phyloP scores from a whole-genome alignment of 2,329 filamentous ascomycete genomes.

The Colletotrichum cuscutae region DNA sequence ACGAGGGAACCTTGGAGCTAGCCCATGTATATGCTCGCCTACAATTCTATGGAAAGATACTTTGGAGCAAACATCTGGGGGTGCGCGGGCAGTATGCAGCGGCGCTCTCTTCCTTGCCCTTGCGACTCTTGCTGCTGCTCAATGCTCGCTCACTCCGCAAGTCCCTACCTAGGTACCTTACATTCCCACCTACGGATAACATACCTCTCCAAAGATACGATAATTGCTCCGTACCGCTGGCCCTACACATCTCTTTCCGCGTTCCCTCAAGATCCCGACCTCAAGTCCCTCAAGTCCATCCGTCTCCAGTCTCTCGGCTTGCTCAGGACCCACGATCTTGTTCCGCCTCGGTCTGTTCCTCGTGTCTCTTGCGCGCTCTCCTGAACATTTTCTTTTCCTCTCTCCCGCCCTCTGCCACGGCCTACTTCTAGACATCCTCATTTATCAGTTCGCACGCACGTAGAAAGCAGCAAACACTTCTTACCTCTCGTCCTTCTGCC shows the following conservation, averaged over 20 bases:
- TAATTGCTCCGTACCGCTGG: not conserved
- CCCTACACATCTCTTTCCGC: not conserved
- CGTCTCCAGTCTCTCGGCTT: not conserved
- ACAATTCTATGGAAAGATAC: not conserved
- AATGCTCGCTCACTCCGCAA: not conserved
- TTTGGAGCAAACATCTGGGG: not conserved
- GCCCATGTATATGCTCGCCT: not conserved
- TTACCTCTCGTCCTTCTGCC: not conserved
- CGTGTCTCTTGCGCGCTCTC: not conserved
- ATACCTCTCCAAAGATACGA: not conserved
- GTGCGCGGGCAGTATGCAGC: not conserved
- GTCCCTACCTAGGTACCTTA: not conserved
- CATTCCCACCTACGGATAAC: not conserved
- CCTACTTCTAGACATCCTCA: not conserved
- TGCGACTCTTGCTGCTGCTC: not conserved
- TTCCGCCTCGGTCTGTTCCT: conserved; percentile 10
- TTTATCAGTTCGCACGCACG: not conserved
- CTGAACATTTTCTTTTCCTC: not conserved
- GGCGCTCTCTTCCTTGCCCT: not conserved
- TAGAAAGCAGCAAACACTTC: not conserved
- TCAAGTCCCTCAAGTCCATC: not conserved
- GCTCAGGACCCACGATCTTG: conserved; percentile 20
- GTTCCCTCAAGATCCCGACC: not conserved
- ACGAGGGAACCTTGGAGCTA: conserved; percentile 19
- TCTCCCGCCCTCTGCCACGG: not conserved